phyloP scores from a whole-genome alignment of 2,329 filamentous ascomycete species.

The Pyrenochaeta sp. region DNA sequence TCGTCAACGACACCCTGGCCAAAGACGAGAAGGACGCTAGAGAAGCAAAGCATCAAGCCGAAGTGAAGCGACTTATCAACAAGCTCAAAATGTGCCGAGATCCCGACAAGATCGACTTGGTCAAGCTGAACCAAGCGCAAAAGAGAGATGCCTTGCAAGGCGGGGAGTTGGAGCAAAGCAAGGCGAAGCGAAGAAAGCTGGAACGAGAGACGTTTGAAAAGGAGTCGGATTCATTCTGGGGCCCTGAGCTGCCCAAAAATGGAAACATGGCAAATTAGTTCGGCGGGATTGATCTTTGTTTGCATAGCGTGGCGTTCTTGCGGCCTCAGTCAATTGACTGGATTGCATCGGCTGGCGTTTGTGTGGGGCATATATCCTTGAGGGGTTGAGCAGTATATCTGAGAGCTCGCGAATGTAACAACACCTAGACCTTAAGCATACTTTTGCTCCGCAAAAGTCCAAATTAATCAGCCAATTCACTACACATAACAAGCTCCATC shows the following conservation, averaged over 20 bases:
- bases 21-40: conserved; percentile 40
- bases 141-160: conserved; percentile 54
- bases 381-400: no score
- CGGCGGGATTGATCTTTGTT: not conserved
- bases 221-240: conserved; percentile 58
- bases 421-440: no score
- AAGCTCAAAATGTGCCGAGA: conserved; percentile 79
- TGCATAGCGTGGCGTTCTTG: conserved; percentile 22
- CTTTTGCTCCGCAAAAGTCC: no score
- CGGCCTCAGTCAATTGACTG: no score
- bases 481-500: no score
- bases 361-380: no score
- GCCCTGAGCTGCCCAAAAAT: conserved; percentile 40
- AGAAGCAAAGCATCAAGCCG: conserved; percentile 61
- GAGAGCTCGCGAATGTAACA: no score
- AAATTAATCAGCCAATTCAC: no score
- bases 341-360: no score
- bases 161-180: conserved; percentile 49
- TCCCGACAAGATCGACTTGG: conserved; percentile 76
- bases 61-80: conserved; percentile 61
- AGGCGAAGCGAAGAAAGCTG: conserved; percentile 56
- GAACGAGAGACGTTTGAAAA: conserved; percentile 55
- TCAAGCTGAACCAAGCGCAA: conserved; percentile 72
- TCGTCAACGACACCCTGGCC: conserved; percentile 18
- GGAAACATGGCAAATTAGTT: conserved; percentile 9